phyloP scores from a whole-genome alignment of 805 yeast genomes.

The Candida broadrunensis region DNA sequence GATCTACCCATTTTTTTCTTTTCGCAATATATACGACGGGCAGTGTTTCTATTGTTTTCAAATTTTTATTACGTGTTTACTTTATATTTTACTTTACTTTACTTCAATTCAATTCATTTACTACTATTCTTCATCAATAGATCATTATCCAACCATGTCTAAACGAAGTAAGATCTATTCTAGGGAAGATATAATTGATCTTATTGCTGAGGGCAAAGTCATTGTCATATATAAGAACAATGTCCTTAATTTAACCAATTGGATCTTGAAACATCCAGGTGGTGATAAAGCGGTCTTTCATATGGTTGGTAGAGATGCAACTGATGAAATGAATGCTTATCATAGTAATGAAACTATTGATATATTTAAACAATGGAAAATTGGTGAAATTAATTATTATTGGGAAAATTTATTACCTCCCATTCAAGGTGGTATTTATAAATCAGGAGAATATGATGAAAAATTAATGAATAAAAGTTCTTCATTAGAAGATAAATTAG shows the following conservation, averaged over 20 bases:
- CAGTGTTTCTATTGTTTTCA: no score
- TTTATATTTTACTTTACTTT: no score
- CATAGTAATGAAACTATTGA: slow-evolving; percentile 59
- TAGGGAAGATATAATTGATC: slow-evolving; percentile 44
- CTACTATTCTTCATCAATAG: no score
- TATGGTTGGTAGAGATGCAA: slow-evolving; percentile 85
- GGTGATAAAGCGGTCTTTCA: slow-evolving; percentile 83
- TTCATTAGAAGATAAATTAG: slow-evolving; percentile 11
- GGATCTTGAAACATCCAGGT: slow-evolving; percentile 83
- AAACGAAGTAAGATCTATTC: slow-evolving; percentile 19
- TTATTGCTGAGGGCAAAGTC: slow-evolving; percentile 65
- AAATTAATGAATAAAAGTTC: background rate
- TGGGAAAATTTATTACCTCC: slow-evolving; percentile 87
- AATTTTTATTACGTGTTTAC: no score
- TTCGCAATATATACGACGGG: no score
- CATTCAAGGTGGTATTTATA: slow-evolving; percentile 69
- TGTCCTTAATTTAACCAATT: slow-evolving; percentile 64
- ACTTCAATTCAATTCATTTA: no score
- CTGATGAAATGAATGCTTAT: slow-evolving; percentile 86
- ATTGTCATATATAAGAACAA: slow-evolving; percentile 62
- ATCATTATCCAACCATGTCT: no score
- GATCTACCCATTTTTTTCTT: no score
- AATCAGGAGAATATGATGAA: slow-evolving; percentile 4
- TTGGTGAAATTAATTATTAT: slow-evolving; percentile 60
- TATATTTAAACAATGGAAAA: slow-evolving; percentile 52